These are phyloP conservation scores for Ganoderma sinense DNA, from an alignment of 1,284 basidiomycete species.

Conservation along the genomic window DNA sequence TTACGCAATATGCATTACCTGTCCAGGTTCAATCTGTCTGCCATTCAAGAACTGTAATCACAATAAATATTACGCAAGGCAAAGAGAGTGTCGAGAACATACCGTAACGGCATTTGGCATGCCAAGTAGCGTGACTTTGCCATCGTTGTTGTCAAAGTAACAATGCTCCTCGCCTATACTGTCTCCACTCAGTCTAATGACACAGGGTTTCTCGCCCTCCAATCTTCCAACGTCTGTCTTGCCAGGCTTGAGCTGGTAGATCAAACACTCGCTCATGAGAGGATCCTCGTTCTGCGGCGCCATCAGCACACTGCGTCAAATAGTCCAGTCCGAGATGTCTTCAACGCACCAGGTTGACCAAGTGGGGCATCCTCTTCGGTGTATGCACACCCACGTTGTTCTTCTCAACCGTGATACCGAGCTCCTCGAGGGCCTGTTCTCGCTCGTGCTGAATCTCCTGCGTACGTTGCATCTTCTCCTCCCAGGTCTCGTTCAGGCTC, in stretches of 20 bases:
- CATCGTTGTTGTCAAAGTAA: slow-evolving; percentile 87
- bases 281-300: slow-evolving; percentile 85
- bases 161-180: slow-evolving; percentile 95
- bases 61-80: slow-evolving; percentile 10
- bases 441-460: slow-evolving; percentile 96
- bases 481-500: slow-evolving; percentile 97
- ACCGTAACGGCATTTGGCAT: slow-evolving; percentile 87
- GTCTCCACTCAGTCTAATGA: slow-evolving; percentile 92
- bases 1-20: slow-evolving; percentile 54
- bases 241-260: slow-evolving; percentile 95
- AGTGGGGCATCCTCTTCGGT: slow-evolving; percentile 98
- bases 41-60: slow-evolving; percentile 86
- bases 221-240: slow-evolving; percentile 82
- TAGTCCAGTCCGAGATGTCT: neutral
- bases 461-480: slow-evolving; percentile 92
- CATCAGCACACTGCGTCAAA: slow-evolving; percentile 17
- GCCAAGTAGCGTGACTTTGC: slow-evolving; percentile 84
- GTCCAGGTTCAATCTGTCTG: slow-evolving; percentile 79
- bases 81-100: slow-evolving; percentile 38
- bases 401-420: slow-evolving; percentile 98
- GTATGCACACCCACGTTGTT: slow-evolving; percentile 95
- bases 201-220: slow-evolving; percentile 81
- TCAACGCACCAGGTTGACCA: slow-evolving; percentile 87
- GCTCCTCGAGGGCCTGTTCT: slow-evolving; percentile 95
- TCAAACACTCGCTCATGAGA: slow-evolving; percentile 90